phyloP scores from a whole-genome alignment of 805 yeast species.

The Zygoascus tannicola region DNA sequence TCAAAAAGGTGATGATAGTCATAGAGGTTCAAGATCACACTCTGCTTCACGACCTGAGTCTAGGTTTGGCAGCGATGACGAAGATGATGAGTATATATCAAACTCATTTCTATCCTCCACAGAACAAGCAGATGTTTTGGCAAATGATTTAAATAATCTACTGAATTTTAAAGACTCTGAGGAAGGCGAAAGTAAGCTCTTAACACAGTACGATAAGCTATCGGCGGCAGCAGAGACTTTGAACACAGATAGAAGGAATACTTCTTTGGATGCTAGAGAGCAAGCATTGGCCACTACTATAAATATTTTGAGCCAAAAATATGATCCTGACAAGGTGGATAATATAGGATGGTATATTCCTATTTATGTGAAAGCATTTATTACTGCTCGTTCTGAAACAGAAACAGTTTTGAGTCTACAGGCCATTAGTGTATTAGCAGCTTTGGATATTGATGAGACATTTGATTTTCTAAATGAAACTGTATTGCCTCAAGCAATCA shows the following conservation, averaged over 20 bases:
- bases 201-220: slow-evolving; percentile 14
- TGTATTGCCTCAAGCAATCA: slow-evolving; percentile 4
- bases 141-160: slow-evolving; percentile 12
- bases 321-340: slow-evolving; percentile 24
- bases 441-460: slow-evolving; percentile 20
- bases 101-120: slow-evolving; percentile 14
- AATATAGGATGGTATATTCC: slow-evolving; percentile 11
- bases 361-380: slow-evolving; percentile 18
- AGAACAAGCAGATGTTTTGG: slow-evolving; percentile 12
- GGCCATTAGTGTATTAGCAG: slow-evolving; percentile 20
- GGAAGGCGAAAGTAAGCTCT: slow-evolving; percentile 5
- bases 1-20: neutral
- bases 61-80: slow-evolving; percentile 7
- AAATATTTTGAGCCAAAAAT: slow-evolving; percentile 22
- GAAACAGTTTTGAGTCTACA: slow-evolving; percentile 26
- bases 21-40: neutral
- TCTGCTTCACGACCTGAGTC: slow-evolving; percentile 2
- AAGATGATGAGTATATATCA: slow-evolving; percentile 17
- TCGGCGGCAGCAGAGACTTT: slow-evolving; percentile 21
- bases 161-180: slow-evolving; percentile 4
- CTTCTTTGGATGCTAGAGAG: slow-evolving; percentile 26
- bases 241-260: slow-evolving; percentile 23
- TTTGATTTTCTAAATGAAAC: slow-evolving; percentile 12
- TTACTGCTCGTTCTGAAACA: slow-evolving; percentile 21
- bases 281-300: slow-evolving; percentile 24